A percentile compares a stretch with the other conserved stretches of the same genome.
These are phyloP conservation scores for Lactarius hatsudake DNA, from an alignment of 768 basidiomycete species.

Conservation along the genomic window DNA sequence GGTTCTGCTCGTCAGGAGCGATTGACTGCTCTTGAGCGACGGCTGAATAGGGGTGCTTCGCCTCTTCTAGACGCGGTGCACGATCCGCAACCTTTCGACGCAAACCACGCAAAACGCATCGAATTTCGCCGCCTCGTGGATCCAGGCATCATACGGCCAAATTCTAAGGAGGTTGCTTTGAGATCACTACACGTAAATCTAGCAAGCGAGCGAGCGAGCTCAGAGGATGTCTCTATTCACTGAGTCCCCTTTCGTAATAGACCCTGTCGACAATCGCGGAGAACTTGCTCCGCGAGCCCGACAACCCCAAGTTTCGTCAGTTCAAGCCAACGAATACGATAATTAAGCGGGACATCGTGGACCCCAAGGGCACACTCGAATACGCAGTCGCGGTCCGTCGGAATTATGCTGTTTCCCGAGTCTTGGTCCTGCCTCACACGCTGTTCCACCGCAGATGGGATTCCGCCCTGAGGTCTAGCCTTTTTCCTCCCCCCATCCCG, in stretches of 20 bases:
- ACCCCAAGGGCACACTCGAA: constrained; percentile 71
- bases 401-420: constrained; percentile 46
- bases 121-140: constrained; percentile 74
- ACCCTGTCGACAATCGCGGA: constrained; percentile 65
- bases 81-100: constrained; percentile 31
- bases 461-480: constrained; percentile 62
- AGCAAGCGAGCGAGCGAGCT: background rate
- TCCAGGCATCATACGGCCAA: constrained; percentile 73
- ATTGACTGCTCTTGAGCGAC: constrained; percentile 38
- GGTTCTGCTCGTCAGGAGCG: constrained; percentile 58
- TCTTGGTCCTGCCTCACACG: background rate
- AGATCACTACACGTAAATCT: constrained; percentile 59
- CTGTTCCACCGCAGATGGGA: constrained; percentile 15
- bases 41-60: constrained; percentile 16
- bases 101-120: constrained; percentile 66
- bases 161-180: constrained; percentile 56
- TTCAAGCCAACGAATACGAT: constrained; percentile 74
- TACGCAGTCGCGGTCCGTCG: constrained; percentile 71
- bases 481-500: no score
- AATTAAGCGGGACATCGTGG: constrained; percentile 65
- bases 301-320: constrained; percentile 65
- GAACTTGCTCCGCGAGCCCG: constrained; percentile 70
- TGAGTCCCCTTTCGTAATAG: constrained; percentile 38
- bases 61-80: background rate
- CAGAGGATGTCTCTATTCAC: constrained; percentile 5